A percentile compares a stretch with the other conserved stretches of the same genome.
Conservation (phyloP, 306 rosid genomes). For the Corylus americana region DNA sequence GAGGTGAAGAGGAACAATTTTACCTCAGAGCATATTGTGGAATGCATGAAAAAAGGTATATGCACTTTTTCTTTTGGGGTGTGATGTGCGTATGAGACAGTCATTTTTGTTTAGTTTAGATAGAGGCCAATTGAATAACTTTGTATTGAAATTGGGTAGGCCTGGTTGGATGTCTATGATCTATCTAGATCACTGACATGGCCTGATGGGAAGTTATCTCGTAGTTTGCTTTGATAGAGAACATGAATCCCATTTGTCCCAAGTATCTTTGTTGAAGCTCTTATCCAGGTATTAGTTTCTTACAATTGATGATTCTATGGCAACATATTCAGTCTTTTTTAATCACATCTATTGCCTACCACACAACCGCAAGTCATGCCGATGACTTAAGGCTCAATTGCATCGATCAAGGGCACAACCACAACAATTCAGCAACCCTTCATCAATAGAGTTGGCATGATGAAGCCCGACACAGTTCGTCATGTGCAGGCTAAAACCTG, state of each 20-base stretch:
- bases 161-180: constrained; percentile 7
- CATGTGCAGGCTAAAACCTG: too few species aligned
- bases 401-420: too few species aligned
- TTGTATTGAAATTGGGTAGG: background rate
- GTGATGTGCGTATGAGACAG: too few species aligned
- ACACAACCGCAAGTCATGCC: too few species aligned
- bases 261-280: background rate
- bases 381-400: too few species aligned
- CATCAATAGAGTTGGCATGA: too few species aligned
- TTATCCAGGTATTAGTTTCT: background rate
- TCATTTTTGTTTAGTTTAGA: background rate
- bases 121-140: constrained; percentile 7
- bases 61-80: background rate
- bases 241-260: background rate
- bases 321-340: background rate
- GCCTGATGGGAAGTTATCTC: background rate
- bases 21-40: constrained; percentile 59
- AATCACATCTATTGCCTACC: too few species aligned
- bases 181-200: constrained; percentile 2
- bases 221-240: background rate
- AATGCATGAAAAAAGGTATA: constrained; percentile 87
- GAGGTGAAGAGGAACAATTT: constrained; percentile 51
- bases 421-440: too few species aligned
- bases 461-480: too few species aligned
- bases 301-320: background rate